These are phyloP conservation scores for Gypsophila paniculata DNA, from an alignment of 179 eudicot species.

Conservation along the genomic window DNA sequence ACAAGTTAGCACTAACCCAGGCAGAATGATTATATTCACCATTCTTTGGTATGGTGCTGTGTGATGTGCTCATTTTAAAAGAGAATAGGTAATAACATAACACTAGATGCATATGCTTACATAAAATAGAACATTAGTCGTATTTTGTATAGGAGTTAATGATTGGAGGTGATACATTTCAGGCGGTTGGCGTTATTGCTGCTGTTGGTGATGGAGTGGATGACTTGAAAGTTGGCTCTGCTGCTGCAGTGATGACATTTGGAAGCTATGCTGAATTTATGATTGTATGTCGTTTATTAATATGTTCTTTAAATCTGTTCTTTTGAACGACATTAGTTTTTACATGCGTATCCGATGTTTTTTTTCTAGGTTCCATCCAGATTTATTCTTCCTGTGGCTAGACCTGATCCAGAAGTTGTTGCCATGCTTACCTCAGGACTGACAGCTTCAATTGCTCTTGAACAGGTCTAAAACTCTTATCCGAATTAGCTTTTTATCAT, in stretches of 20 bases:
- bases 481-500: background rate
- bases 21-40: too few relatives aligned
- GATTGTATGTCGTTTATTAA: slow-evolving; percentile 41
- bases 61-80: background rate
- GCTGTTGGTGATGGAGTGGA: slow-evolving; percentile 71
- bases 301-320: background rate
- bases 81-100: too few relatives aligned
- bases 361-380: slow-evolving; percentile 64
- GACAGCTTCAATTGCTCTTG: slow-evolving; percentile 93
- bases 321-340: background rate
- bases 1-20: too few relatives aligned
- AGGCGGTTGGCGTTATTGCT: slow-evolving; percentile 96
- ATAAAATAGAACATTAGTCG: background rate
- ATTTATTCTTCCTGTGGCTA: slow-evolving; percentile 84
- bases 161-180: slow-evolving; percentile 18
- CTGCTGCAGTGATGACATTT: slow-evolving; percentile 91
- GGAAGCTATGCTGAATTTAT: slow-evolving; percentile 90
- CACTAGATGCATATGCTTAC: background rate
- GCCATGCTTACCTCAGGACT: slow-evolving; percentile 99
- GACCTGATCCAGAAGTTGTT: slow-evolving; percentile 95
- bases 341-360: background rate
- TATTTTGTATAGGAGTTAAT: slow-evolving; percentile 5
- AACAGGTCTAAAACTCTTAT: slow-evolving; percentile 48
- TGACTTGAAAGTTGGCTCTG: slow-evolving; percentile 65
- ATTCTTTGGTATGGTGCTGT: background rate